Conservation (phyloP, 345 rosid genomes). For the Eucalyptus viminalis region DNA sequence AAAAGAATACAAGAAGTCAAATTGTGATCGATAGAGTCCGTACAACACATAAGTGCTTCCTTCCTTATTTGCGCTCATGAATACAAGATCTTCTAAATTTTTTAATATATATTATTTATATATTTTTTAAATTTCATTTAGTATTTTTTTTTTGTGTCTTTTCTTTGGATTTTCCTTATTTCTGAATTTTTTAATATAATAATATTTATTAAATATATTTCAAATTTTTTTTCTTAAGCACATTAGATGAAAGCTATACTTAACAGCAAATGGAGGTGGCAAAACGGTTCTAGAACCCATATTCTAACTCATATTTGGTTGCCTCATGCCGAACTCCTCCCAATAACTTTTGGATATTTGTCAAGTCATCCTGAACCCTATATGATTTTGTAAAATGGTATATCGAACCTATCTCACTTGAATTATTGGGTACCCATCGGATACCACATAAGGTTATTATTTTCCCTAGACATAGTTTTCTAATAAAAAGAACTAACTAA, state of each 20-base stretch:
- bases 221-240: background rate
- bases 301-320: too few relatives aligned
- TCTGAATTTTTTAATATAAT: background rate
- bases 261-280: too few relatives aligned
- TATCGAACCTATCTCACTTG: background rate
- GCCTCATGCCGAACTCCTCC: too few relatives aligned
- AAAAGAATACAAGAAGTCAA: too few relatives aligned
- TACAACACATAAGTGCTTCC: too few relatives aligned
- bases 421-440: background rate
- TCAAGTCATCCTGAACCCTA: fast-evolving
- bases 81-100: too few relatives aligned
- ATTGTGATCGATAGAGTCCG: too few relatives aligned
- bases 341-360: background rate
- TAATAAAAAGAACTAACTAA: too few relatives aligned
- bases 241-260: background rate
- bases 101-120: too few relatives aligned
- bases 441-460: background rate
- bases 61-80: too few relatives aligned
- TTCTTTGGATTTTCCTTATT: background rate
- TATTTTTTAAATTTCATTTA: too few relatives aligned
- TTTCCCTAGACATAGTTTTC: background rate
- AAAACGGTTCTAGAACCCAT: too few relatives aligned
- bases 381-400: background rate
- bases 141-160: background rate
- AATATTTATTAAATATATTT: background rate